Evolutionary conservation across 2,329 filamentous ascomycete species (phyloP), one percentile per base, ranked within the genome.

Genomic region (Diaporthe sp.): DNA sequence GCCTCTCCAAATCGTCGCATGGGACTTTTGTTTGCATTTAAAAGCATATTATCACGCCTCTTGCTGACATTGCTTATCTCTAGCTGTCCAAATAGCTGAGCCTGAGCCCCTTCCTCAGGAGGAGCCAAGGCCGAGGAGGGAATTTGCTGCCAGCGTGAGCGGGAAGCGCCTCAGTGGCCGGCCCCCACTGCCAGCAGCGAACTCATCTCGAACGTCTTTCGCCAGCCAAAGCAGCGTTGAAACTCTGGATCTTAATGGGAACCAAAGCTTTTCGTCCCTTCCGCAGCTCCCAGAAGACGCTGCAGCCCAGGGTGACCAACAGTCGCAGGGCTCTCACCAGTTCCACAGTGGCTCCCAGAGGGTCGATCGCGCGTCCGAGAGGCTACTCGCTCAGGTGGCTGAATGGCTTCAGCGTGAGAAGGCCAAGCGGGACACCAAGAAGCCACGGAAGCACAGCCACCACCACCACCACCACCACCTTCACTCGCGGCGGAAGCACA

Each of bases 401-500:
- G 92, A 94, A 78, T 98, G 96, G 96, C 86, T 98, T 53, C 92
- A 96, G 79, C 90, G 93, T 68, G 95, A 98, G 84, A 94, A 93
- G 81, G 85, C 88, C 44, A 94, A 93, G 83, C 91, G 92, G 79
- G 88, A 89, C 53, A 84, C 87, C 13, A 88, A 88, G 70, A 91
- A 88, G 81, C 83, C 86, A 81, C 88, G 81, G 79, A 87, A 84
- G 83, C 80, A 86, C 83, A 81, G 82, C 53, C 78, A 80, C 76
- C 70, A 72, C 13, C 68, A 71, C 61, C 61, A 60, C 57, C 57
- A 49, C 44, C 44, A 49, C 53, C 53, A 55, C 17, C 53, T 70
- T n/a, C 73, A 79, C 77, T 80, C 80, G 51, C 86, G 83, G 76
- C 86, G 84, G 79, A 88, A 85, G 81, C 76, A 84, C 72, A 84